phyloP scores from a whole-genome alignment of 2,329 filamentous ascomycete genomes.

The Nigrograna mackinnonii region DNA sequence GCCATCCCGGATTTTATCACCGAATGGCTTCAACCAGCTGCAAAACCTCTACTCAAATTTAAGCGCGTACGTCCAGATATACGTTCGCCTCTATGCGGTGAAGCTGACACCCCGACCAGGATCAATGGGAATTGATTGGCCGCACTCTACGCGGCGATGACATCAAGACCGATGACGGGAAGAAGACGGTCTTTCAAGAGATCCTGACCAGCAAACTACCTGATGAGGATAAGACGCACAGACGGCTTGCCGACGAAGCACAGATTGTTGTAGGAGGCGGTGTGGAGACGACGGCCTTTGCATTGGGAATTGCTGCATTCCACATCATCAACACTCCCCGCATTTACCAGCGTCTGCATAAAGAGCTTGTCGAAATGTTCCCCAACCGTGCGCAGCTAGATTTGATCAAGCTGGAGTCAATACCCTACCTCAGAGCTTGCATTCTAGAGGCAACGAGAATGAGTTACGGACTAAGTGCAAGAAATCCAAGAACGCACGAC shows the following conservation, averaged over 20 bases:
- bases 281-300: constrained; percentile 42
- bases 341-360: constrained; percentile 11
- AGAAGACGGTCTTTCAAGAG: constrained; percentile 38
- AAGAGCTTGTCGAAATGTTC: constrained; percentile 18
- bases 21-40: constrained; percentile 33
- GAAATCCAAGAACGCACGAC: constrained; percentile 21
- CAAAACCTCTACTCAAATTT: constrained; percentile 33
- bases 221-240: constrained; percentile 38
- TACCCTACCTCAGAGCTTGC: constrained; percentile 23
- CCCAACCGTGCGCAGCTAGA: constrained; percentile 10
- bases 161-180: constrained; percentile 35
- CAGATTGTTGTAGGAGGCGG: constrained; percentile 43
- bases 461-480: constrained; percentile 22
- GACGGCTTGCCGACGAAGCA: constrained; percentile 42
- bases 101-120: constrained; percentile 13
- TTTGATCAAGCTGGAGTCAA: constrained; percentile 32
- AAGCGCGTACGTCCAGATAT: constrained; percentile 21
- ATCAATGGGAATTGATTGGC: constrained; percentile 25
- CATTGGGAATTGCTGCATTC: constrained; percentile 30
- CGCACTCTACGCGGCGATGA: constrained; percentile 30
- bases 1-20: constrained; percentile 32
- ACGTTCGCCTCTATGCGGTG: not conserved
- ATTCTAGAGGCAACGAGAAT: constrained; percentile 27
- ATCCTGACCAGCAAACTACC: constrained; percentile 34
- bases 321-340: constrained; percentile 29